phyloP scores from a whole-genome alignment of 345 rosid species.

The Gossypium australe region DNA sequence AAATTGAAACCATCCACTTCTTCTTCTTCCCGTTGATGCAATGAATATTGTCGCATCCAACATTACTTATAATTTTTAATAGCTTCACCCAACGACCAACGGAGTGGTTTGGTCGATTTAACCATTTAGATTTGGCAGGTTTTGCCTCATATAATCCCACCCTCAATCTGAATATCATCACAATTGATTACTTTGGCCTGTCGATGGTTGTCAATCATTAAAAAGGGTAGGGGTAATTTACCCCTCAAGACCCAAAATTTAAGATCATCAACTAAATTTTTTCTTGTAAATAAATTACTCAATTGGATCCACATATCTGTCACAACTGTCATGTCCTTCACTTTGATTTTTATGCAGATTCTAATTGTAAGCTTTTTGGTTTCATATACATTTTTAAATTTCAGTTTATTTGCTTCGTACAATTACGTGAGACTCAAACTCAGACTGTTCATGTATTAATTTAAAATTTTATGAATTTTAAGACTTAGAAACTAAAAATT shows the following conservation, averaged over 20 bases:
- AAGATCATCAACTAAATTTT: background rate
- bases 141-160: background rate
- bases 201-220: background rate
- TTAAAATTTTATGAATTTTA: too few species aligned
- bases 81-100: background rate
- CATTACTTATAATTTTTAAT: background rate
- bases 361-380: background rate
- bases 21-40: background rate
- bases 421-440: too few species aligned
- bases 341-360: background rate
- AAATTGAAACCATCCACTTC: too few species aligned
- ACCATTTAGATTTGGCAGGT: background rate
- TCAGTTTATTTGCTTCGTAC: too few species aligned
- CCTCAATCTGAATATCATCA: background rate
- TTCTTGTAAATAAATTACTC: background rate
- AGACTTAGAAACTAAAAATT: too few species aligned
- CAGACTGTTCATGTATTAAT: too few species aligned
- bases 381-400: background rate
- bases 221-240: background rate
- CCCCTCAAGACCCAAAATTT: background rate
- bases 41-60: background rate
- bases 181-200: background rate
- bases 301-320: too few species aligned
- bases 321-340: background rate
- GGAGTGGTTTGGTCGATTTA: background rate